Conservation (phyloP, 306 rosid species). For the Geum urbanum region DNA sequence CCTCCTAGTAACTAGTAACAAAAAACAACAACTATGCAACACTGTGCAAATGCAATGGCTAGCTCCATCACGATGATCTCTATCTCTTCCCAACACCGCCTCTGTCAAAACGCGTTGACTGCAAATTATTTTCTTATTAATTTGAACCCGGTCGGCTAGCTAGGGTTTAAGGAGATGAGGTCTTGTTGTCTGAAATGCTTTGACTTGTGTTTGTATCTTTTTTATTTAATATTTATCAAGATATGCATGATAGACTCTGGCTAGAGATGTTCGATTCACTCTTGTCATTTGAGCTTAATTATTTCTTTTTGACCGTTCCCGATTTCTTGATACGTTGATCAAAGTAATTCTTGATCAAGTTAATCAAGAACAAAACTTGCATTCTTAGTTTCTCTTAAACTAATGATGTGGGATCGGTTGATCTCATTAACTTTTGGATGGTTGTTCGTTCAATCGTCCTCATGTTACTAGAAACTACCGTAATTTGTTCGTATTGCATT, state of each 20-base stretch:
- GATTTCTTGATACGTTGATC: no score
- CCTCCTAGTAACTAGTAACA: neutral
- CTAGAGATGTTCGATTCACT: no score
- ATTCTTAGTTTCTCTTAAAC: no score
- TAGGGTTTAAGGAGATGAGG: neutral
- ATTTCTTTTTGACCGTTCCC: no score
- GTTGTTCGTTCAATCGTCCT: no score
- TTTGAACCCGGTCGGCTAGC: neutral
- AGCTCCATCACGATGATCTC: no score
- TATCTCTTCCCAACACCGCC: neutral
- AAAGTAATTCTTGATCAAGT: no score
- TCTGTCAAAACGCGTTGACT: conserved; percentile 8
- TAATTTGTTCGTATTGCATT: neutral
- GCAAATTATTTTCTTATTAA: neutral
- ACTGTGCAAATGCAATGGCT: neutral
- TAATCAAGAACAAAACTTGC: no score
- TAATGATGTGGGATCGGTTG: no score
- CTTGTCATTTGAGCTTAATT: no score
- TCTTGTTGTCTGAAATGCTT: neutral
- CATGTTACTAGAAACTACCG: no score
- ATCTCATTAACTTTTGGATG: no score
- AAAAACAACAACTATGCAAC: neutral
- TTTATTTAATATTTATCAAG: neutral
- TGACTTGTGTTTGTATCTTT: neutral
- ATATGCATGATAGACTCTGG: neutral